phyloP scores from a whole-genome alignment of 2,329 filamentous ascomycete genomes.

The Penicillium sp. region DNA sequence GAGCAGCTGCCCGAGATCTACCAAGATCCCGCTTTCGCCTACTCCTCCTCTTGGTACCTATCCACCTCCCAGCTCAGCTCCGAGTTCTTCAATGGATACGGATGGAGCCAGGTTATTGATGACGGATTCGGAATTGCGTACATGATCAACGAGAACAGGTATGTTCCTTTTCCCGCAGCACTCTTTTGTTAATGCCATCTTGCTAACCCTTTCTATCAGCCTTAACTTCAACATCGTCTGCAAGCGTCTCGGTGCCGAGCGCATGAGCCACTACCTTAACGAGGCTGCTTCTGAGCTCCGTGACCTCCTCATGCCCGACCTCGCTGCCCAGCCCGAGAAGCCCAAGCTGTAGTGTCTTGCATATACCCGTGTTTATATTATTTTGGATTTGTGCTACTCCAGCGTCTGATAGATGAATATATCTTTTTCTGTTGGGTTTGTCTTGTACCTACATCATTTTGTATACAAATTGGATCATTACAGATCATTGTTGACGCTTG shows the following conservation, averaged over 20 bases:
- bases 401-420: slow-evolving; percentile 11
- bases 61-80: slow-evolving; percentile 87
- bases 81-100: slow-evolving; percentile 98
- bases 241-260: slow-evolving; percentile 84
- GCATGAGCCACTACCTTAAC: slow-evolving; percentile 94
- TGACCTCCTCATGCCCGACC: slow-evolving; percentile 77
- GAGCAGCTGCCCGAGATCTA: slow-evolving; percentile 82
- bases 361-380: slow-evolving; percentile 8
- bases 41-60: slow-evolving; percentile 86
- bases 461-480: neutral
- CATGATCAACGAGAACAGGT: slow-evolving; percentile 99
- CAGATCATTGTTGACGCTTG: neutral
- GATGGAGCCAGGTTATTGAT: slow-evolving; percentile 97
- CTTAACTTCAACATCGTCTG: slow-evolving; percentile 98
- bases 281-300: slow-evolving; percentile 90
- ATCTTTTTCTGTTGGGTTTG: slow-evolving; percentile 2
- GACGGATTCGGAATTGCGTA: slow-evolving; percentile 97
- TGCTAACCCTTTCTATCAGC: slow-evolving; percentile 49
- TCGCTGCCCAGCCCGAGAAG: slow-evolving; percentile 69
- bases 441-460: slow-evolving; percentile 1
- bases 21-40: slow-evolving; percentile 80
- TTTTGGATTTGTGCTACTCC: neutral
- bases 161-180: slow-evolving; percentile 25
- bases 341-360: slow-evolving; percentile 71
- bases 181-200: neutral